Evolutionary conservation across 768 basidiomycete species (phyloP).

Genomic region (Leucocoprinus leucothites): DNA sequence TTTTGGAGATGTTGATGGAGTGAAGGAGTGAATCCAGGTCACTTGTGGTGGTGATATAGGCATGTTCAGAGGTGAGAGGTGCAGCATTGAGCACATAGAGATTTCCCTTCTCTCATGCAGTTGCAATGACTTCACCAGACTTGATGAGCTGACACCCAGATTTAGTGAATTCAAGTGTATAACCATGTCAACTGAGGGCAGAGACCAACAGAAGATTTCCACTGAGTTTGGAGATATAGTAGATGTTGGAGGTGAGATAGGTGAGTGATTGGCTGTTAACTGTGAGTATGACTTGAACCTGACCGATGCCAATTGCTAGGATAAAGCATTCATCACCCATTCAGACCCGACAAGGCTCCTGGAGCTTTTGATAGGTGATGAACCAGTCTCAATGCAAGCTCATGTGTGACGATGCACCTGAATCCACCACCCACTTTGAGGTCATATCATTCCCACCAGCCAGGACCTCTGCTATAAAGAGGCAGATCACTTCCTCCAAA

Average conservation of each 20-base stretch:
- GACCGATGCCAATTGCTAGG: conserved; percentile 1
- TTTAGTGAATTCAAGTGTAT: no score
- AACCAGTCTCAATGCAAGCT: conserved; percentile 14
- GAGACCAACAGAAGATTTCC: neutral
- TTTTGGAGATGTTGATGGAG: no score
- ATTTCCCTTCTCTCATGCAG: no score
- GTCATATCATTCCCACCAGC: neutral
- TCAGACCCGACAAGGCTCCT: conserved; percentile 12
- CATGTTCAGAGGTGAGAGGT: no score
- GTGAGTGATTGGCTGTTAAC: neutral
- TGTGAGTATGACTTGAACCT: neutral
- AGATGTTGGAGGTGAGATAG: neutral
- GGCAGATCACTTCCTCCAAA: neutral
- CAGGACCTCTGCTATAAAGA: conserved; percentile 11
- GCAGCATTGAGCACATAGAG: no score
- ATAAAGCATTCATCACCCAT: conserved; percentile 16
- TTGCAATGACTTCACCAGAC: no score
- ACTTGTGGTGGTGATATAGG: no score
- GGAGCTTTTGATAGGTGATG: conserved; percentile 4
- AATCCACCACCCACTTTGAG: conserved; percentile 15
- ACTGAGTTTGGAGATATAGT: neutral
- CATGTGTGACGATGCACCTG: conserved; percentile 16
- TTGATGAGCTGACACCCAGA: no score
- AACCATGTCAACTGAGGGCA: neutral
- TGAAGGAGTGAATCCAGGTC: no score